A percentile compares a stretch with the other conserved stretches of the same genome.
Conservation (phyloP, 768 basidiomycete genomes). For the Pilatotrama ljubarskyi region DNA sequence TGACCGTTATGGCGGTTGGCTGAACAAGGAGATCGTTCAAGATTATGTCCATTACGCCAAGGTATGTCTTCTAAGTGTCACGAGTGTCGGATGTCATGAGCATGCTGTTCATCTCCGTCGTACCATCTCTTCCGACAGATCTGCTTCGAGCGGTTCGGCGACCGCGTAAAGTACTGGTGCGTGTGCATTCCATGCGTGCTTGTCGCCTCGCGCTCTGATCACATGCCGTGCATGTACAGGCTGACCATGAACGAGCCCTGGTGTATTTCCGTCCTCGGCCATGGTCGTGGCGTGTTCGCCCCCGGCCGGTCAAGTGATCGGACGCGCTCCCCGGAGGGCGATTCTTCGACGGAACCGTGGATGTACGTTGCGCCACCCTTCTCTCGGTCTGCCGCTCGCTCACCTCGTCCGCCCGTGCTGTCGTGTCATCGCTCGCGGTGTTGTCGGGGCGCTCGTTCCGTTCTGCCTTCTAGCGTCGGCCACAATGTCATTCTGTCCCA, state of each 20-base stretch:
- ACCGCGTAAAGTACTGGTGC: conserved; percentile 74
- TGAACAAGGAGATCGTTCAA: conserved; percentile 68
- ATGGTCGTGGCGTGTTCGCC: conserved; percentile 69
- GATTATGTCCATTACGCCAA: conserved; percentile 63
- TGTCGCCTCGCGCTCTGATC: conserved; percentile 1
- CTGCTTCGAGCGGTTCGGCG: conserved; percentile 75
- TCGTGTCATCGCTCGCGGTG: neutral
- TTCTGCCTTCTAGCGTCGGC: conserved; percentile 50
- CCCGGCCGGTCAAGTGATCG: conserved; percentile 71
- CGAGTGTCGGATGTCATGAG: neutral
- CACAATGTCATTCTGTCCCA: conserved; percentile 71
- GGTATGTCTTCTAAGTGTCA: conserved; percentile 10
- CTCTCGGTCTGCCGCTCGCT: neutral
- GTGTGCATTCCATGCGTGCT: conserved; percentile 16
- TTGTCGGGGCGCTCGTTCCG: neutral
- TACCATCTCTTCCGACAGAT: conserved; percentile 39
- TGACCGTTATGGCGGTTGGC: conserved; percentile 74
- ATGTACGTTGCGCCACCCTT: conserved; percentile 46
- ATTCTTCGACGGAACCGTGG: conserved; percentile 69
- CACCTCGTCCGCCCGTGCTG: neutral
- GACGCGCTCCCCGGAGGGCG: conserved; percentile 54
- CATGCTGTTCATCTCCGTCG: neutral
- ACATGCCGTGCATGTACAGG: conserved; percentile 38
- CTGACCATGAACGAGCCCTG: conserved; percentile 78
- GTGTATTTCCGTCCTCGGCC: conserved; percentile 70